Evolutionary conservation across 345 rosid genomes (phyloP), one percentile per base, ranked within the genome.

Genomic region (Gossypium mustelinum): DNA sequence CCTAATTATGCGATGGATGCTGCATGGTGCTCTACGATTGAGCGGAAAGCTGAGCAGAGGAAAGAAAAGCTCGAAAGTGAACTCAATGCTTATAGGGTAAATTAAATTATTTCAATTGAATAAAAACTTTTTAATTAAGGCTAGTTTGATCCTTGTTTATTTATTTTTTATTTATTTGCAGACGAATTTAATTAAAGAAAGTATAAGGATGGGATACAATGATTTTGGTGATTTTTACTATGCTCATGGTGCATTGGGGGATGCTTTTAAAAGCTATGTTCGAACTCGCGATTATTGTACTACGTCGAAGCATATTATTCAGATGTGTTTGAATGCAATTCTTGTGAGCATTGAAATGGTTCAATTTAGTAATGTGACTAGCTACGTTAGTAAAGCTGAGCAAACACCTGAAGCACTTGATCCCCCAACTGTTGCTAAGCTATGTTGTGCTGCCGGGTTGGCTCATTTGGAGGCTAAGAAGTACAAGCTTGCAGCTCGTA

Each of bases 271-370:
- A 79, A 90, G 90, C 78, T 96, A 87, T 78, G 85, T 92, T 29
- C 89, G 97, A 7, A 92, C 99, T 45, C 90, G 99, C 7, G 99
- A 96, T 82, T 92, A 96, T 84, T 96, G 98, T 84, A 96, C 98
- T 3, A 96, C 99, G 3, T 86, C 94, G 6, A 93, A 93, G 87
- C 99, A 96, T 76, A 86, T 93, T 27, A 86, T 86, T 75, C 89
- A 94, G 77, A 96, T 90, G 99, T 93, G 99, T 79, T 84, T 92
- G 97, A 89, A 88, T 79, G 87, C 97, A 1, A 96, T 96, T 81
- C 91, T 93, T 54, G 99, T 92, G 55, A 96, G 98, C 80, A 93
- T 96, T 66, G 98, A 92, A 87, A 93, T 90, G 98, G 95, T 97
- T 48, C 99, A 96, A 70, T 92, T 96, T 78, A 79, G 87, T 78